These are phyloP conservation scores for Selaginella tamariscina DNA, from an alignment of 75 land plant genomes.

Conservation along the genomic window DNA sequence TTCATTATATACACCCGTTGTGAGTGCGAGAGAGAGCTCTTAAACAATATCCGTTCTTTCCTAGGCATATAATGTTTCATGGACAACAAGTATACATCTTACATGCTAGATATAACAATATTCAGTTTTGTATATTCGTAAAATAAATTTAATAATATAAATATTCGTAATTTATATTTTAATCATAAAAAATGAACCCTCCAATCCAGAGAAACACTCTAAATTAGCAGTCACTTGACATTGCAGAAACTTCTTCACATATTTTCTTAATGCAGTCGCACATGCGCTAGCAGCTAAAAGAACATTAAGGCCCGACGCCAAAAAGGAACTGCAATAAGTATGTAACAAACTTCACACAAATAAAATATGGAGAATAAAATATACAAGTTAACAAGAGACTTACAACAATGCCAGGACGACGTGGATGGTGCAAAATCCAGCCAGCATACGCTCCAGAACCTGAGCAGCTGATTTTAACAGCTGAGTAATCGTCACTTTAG, in stretches of 20 bases:
- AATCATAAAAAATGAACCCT: too few relatives aligned
- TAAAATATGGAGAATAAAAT: conserved; percentile 1
- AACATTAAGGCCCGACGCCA: conserved; percentile 66
- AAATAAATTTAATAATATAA: too few relatives aligned
- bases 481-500: conserved; percentile 21
- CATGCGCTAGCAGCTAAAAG: conserved; percentile 51
- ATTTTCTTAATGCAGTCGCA: conserved; percentile 71
- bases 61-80: too few relatives aligned
- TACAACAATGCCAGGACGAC: conserved; percentile 60
- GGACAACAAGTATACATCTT: too few relatives aligned
- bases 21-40: too few relatives aligned
- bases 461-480: conserved; percentile 91
- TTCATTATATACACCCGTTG: too few relatives aligned
- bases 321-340: conserved; percentile 55
- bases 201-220: conserved; percentile 86
- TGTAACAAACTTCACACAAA: neutral
- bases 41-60: too few relatives aligned
- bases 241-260: conserved; percentile 72
- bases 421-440: conserved; percentile 42
- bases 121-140: too few relatives aligned
- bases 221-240: conserved; percentile 55
- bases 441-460: conserved; percentile 84
- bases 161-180: too few relatives aligned
- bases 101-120: too few relatives aligned
- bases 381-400: conserved; percentile 15